Evolutionary conservation across 2,329 filamentous ascomycete species (phyloP).

Genomic region (Domatiomyces catenatus): DNA sequence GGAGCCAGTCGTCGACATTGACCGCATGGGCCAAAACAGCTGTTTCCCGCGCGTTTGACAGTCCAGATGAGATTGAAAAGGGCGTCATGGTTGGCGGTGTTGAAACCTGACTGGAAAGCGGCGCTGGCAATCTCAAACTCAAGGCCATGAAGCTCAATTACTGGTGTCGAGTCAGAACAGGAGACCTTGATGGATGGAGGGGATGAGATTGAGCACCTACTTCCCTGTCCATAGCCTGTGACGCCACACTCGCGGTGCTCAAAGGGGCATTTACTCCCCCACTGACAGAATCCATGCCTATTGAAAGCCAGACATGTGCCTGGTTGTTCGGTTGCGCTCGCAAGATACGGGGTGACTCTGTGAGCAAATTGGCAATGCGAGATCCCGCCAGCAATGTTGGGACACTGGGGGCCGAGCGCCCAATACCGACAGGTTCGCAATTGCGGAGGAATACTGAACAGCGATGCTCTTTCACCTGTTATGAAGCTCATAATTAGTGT

Average conservation of each 20-base stretch:
- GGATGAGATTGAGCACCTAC: conserved; percentile 3
- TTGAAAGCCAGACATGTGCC: conserved; percentile 14
- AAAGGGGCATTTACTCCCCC: conserved; percentile 11
- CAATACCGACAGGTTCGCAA: conserved; percentile 14
- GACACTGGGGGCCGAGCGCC: conserved; percentile 13
- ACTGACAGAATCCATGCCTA: conserved; percentile 5
- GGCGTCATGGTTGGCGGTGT: conserved; percentile 11
- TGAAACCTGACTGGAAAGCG: conserved; percentile 10
- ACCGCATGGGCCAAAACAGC: not conserved
- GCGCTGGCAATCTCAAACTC: conserved; percentile 13
- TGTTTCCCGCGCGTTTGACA: conserved; percentile 7
- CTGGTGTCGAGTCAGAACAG: conserved; percentile 2
- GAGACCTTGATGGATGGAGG: not conserved
- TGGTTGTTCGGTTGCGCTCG: conserved; percentile 9
- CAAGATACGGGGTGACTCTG: conserved; percentile 12
- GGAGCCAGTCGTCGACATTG: not conserved
- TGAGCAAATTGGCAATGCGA: conserved; percentile 5
- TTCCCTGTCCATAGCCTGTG: conserved; percentile 12
- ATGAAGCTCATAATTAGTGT: conserved; percentile 32
- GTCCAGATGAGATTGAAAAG: conserved; percentile 16
- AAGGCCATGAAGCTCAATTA: conserved; percentile 9
- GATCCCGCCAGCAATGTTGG: conserved; percentile 7
- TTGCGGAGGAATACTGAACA: conserved; percentile 7
- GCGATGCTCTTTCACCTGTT: conserved; percentile 43
- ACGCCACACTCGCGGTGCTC: conserved; percentile 15